Evolutionary conservation across 306 rosid species (phyloP).

Genomic region (Glycine tomentella): DNA sequence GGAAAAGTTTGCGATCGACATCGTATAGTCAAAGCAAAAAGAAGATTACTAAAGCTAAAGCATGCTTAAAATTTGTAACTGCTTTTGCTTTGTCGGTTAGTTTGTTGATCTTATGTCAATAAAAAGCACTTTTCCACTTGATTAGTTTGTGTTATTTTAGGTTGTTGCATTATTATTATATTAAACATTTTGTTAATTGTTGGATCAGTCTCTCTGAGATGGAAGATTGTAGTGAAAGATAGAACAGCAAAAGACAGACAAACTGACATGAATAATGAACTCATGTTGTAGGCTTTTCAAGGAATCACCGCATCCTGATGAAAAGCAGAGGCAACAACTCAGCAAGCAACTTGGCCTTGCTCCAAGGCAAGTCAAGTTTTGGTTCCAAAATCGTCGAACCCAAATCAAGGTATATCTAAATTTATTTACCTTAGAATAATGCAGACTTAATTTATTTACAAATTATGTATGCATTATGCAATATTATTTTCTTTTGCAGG

Average conservation of each 20-base stretch:
- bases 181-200: conserved; percentile 17
- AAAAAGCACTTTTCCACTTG: no score
- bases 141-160: neutral
- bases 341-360: conserved; percentile 94
- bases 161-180: conserved; percentile 3
- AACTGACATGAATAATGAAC: conserved; percentile 13
- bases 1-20: conserved; percentile 32
- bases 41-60: conserved; percentile 41
- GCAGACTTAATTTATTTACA: neutral
- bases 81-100: conserved; percentile 48
- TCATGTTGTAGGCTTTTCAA: conserved; percentile 74
- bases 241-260: conserved; percentile 8
- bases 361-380: conserved; percentile 95
- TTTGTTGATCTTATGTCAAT: neutral
- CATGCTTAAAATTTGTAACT: conserved; percentile 18
- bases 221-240: conserved; percentile 23
- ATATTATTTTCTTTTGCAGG: conserved; percentile 50
- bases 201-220: conserved; percentile 17
- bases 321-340: conserved; percentile 95
- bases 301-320: conserved; percentile 99
- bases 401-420: conserved; percentile 78
- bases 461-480: neutral
- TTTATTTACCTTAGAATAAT: neutral
- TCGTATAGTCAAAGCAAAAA: conserved; percentile 32
- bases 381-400: conserved; percentile 99